These are phyloP conservation scores for Kalmusia sp. DNA, from an alignment of 2,329 filamentous ascomycete genomes.

Conservation along the genomic window DNA sequence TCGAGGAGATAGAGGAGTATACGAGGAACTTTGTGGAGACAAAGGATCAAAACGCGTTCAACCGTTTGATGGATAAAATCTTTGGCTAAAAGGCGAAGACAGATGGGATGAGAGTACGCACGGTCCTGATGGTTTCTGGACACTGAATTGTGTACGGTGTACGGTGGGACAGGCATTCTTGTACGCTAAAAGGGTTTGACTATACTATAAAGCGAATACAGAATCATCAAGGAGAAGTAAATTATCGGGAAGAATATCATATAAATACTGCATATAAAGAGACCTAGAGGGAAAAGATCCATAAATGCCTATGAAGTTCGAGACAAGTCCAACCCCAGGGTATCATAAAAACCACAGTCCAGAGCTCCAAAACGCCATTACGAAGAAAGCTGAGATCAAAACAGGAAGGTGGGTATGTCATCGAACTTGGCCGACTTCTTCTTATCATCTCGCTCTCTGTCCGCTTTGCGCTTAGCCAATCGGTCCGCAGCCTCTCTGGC, in stretches of 20 bases:
- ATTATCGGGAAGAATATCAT: no score
- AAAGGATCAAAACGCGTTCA: constrained; percentile 55
- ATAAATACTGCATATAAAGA: no score
- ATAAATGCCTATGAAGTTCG: not conserved
- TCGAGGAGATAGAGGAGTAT: constrained; percentile 74
- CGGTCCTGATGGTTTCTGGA: no score
- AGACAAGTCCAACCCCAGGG: not conserved
- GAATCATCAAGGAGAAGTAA: no score
- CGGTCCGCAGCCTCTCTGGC: constrained; percentile 34
- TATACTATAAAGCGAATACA: no score
- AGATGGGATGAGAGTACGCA: no score
- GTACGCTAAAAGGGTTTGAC: no score
- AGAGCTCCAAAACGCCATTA: not conserved
- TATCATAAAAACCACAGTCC: not conserved
- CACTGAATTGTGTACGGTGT: no score
- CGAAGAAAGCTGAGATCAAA: constrained; percentile 31
- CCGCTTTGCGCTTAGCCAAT: constrained; percentile 38
- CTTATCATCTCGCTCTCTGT: constrained; percentile 33
- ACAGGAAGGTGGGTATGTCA: constrained; percentile 55
- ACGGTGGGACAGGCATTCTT: no score
- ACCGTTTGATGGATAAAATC: constrained; percentile 53
- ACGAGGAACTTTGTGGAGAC: constrained; percentile 64
- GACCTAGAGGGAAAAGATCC: no score
- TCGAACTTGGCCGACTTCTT: constrained; percentile 35
- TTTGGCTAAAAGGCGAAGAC: constrained; percentile 49